Conservation (phyloP, 345 rosid species). For the Cardamine resedifolia region DNA sequence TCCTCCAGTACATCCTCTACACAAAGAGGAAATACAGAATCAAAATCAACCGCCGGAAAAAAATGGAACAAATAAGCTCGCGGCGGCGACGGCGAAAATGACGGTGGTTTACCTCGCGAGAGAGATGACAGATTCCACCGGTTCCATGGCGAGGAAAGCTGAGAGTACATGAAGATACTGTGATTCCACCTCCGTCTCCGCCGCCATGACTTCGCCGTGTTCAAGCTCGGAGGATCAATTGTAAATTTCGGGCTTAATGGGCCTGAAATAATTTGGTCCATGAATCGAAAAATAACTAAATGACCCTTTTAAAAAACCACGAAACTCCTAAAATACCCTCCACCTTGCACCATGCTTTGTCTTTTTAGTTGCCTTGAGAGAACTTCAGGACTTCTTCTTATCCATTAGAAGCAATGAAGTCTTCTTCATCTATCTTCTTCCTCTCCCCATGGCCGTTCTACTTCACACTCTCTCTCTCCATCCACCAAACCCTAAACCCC, state of each 20-base stretch:
- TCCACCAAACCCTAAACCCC: slow-evolving; percentile 40
- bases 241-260: neutral
- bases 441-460: slow-evolving; percentile 64
- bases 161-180: slow-evolving; percentile 54
- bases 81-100: slow-evolving; percentile 1
- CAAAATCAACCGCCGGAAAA: slow-evolving; percentile 11
- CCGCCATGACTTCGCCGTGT: slow-evolving; percentile 43
- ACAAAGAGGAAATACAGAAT: neutral
- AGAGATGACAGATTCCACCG: slow-evolving; percentile 48
- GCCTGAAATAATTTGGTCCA: neutral
- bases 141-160: slow-evolving; percentile 79
- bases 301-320: neutral
- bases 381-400: slow-evolving; percentile 18
- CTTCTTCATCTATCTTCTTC: slow-evolving; percentile 16
- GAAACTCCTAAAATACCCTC: slow-evolving; percentile 11
- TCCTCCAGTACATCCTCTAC: slow-evolving; percentile 65
- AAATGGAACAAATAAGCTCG: neutral
- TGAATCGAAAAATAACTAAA: neutral
- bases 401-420: slow-evolving; percentile 33
- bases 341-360: neutral
- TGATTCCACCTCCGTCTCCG: slow-evolving; percentile 16
- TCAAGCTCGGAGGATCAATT: slow-evolving; percentile 10
- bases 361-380: neutral
- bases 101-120: slow-evolving; percentile 50
- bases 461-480: slow-evolving; percentile 49